Evolutionary conservation across 495 filamentous ascomycete species (phyloP).

Genomic region (Penicillium canescens): DNA sequence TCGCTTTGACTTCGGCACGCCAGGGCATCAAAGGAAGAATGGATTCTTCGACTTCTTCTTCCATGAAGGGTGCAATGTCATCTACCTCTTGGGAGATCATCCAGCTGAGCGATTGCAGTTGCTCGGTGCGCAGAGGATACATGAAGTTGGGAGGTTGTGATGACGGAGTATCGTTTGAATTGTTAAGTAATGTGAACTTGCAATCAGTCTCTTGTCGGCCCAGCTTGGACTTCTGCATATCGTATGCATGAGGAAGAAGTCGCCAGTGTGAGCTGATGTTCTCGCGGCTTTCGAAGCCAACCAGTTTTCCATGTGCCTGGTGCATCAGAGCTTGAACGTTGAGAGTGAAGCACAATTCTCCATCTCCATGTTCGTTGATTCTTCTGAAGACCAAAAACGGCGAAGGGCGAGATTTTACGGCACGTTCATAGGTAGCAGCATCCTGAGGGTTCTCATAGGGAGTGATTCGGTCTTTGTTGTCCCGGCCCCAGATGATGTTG

Average conservation of each 20-base stretch:
- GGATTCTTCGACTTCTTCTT: conserved; percentile 72
- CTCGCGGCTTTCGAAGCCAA: conserved; percentile 7
- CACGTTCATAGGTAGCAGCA: conserved; percentile 48
- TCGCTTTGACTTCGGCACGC: conserved; percentile 59
- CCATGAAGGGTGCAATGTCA: conserved; percentile 47
- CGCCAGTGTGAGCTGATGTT: conserved; percentile 46
- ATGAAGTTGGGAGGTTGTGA: conserved; percentile 41
- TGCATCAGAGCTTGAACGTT: conserved; percentile 60
- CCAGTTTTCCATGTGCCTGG: conserved; percentile 46
- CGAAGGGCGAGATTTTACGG: conserved; percentile 47
- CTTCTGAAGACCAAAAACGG: conserved; percentile 46
- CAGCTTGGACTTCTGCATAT: conserved; percentile 14
- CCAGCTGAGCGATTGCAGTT: conserved; percentile 64
- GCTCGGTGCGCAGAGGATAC: conserved; percentile 49
- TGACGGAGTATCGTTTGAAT: conserved; percentile 38
- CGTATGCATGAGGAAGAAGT: conserved; percentile 47
- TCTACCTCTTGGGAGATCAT: conserved; percentile 62
- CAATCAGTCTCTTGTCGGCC: conserved; percentile 20
- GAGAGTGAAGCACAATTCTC: conserved; percentile 47
- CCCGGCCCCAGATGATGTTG: conserved; percentile 37
- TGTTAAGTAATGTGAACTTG: conserved; percentile 43
- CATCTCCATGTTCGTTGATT: conserved; percentile 26
- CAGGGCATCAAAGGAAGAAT: conserved; percentile 57
- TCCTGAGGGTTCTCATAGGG: conserved; percentile 48
- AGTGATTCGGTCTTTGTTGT: conserved; percentile 17